These are phyloP conservation scores for Filobasidium uniguttulatum DNA, from an alignment of 1,284 basidiomycete genomes.

Conservation along the genomic window DNA sequence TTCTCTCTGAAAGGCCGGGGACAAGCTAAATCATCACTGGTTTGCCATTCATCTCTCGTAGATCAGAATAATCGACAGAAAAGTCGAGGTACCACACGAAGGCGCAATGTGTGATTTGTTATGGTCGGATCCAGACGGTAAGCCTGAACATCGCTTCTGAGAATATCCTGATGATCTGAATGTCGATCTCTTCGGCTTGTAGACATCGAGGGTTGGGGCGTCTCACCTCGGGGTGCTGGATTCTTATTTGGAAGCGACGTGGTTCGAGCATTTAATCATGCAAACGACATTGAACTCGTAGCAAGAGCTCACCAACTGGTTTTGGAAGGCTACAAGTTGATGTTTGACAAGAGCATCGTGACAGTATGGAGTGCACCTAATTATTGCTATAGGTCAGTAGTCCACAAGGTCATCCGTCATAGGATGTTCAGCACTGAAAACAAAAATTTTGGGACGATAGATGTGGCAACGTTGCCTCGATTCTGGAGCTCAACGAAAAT, in stretches of 20 bases:
- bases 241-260: slow-evolving; percentile 91
- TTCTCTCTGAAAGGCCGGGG: background rate
- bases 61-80: slow-evolving; percentile 90
- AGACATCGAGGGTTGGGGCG: slow-evolving; percentile 85
- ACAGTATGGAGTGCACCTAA: slow-evolving; percentile 99
- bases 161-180: too few species aligned
- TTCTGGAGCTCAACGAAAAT: slow-evolving; percentile 80
- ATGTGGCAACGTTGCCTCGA: slow-evolving; percentile 87
- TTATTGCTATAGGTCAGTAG: slow-evolving; percentile 80
- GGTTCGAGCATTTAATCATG: slow-evolving; percentile 74
- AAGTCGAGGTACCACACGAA: slow-evolving; percentile 98
- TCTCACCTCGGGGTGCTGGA: slow-evolving; percentile 92
- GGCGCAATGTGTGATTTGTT: slow-evolving; percentile 97
- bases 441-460: slow-evolving; percentile 39
- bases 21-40: too few species aligned
- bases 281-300: slow-evolving; percentile 86
- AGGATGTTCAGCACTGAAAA: background rate
- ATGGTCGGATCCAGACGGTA: slow-evolving; percentile 97
- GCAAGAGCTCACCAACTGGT: slow-evolving; percentile 95
- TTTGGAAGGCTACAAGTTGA: slow-evolving; percentile 96
- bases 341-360: slow-evolving; percentile 91
- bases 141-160: slow-evolving; percentile 16
- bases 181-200: slow-evolving; percentile 6
- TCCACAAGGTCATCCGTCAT: background rate
- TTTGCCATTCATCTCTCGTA: slow-evolving; percentile 29